Evolutionary conservation across 805 yeast species (phyloP), one percentile per base, ranked within the genome.

Genomic region (Candida succiphila): DNA sequence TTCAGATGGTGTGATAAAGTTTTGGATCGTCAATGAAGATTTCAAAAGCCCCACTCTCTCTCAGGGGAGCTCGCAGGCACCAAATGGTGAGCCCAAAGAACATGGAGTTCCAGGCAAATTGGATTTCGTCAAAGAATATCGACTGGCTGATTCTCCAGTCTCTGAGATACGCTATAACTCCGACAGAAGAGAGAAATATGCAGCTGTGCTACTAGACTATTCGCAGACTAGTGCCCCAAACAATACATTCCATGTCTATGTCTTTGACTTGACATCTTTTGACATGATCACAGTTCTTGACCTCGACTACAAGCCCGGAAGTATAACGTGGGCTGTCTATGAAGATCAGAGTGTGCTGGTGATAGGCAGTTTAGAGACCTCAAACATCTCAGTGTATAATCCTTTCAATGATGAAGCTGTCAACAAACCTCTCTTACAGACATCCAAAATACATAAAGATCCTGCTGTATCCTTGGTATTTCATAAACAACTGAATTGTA

Each of bases 231-330:
- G 19, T 5, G n/a, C n/a, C n/a, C n/a, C n/a, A n/a, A 24, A n/a
- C 8, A 30, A 22, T 4, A 32, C 19, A 13, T 32, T 21, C 14
- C 34, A 21, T 16, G 44, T 49, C 20, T 38, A 58, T 40, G 36
- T 63, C 5, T 62, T 60, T 39, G 68, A 62, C 27, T 45, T 60
- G 20, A 37, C 33, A 7, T 44, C 45, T 5, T 45, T 58, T 20
- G 68, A 63, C 31, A 54, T 63, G 63, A 51, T 58, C 6, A 52
- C 45, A 32, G 49, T 58, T 4, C 18, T 59, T 5, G 48, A 47
- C 12, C 36, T 60, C 5, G 42, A 32, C 17, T 55, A 45, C 31
- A 31, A 31, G 14, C 63, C 64, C 3, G 26, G 37, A 4, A 29
- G 43, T 5, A 25, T 50, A 4, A 38, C 49, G 23, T 58, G 46